phyloP scores from a whole-genome alignment of 768 basidiomycete species.

The Plicaturopsis crispa region DNA sequence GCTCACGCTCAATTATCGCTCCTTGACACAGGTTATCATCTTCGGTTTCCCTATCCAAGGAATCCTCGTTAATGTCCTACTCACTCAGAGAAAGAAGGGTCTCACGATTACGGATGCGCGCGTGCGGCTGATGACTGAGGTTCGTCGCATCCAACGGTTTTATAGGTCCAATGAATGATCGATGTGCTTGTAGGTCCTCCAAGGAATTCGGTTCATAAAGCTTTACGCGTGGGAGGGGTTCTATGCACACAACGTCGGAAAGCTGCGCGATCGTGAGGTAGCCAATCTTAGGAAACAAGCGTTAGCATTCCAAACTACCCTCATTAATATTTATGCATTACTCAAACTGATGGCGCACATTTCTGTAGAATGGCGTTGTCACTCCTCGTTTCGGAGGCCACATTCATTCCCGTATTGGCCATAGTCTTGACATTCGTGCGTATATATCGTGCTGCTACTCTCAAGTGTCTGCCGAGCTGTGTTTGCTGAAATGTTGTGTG shows the following conservation, averaged over 20 bases:
- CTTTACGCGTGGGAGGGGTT: constrained; percentile 53
- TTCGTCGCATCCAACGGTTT: no score
- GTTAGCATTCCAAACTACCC: constrained; percentile 31
- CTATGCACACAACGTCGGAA: constrained; percentile 34
- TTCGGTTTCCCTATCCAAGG: constrained; percentile 54
- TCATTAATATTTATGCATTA: constrained; percentile 27
- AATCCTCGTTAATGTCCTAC: constrained; percentile 42
- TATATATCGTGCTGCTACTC: constrained; percentile 3
- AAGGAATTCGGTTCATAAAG: constrained; percentile 62
- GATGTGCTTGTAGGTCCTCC: constrained; percentile 23
- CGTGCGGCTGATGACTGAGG: constrained; percentile 57
- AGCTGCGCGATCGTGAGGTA: constrained; percentile 30
- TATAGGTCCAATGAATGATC: no score
- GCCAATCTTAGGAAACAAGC: no score
- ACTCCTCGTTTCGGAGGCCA: constrained; percentile 32
- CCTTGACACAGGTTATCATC: constrained; percentile 34
- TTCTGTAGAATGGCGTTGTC: constrained; percentile 7
- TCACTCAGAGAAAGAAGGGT: constrained; percentile 43
- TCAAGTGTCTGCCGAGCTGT: no score
- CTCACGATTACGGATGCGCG: constrained; percentile 62
- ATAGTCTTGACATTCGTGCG: constrained; percentile 45
- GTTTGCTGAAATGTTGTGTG: constrained; percentile 1
- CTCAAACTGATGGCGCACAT: constrained; percentile 3
- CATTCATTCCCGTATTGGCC: constrained; percentile 44
- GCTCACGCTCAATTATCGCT: no score